These are phyloP conservation scores for Termitomyces bulborhizus DNA, from an alignment of 768 basidiomycete genomes.

Conservation along the genomic window DNA sequence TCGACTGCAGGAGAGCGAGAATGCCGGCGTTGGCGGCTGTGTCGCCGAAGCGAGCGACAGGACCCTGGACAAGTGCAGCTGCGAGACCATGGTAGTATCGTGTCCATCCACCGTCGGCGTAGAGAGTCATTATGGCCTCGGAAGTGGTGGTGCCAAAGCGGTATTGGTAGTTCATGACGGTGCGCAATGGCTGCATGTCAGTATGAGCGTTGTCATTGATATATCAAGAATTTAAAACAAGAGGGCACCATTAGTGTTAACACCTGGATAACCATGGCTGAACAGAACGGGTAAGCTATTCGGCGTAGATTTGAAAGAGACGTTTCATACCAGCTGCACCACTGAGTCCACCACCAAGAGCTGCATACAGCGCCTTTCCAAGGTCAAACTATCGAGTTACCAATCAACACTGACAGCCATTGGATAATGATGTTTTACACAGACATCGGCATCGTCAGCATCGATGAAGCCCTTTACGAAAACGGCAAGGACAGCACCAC, in stretches of 20 bases:
- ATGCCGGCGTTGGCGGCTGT: slow-evolving; percentile 94
- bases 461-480: slow-evolving; percentile 71
- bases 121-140: slow-evolving; percentile 59
- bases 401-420: neutral
- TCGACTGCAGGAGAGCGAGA: slow-evolving; percentile 74
- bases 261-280: slow-evolving; percentile 94
- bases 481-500: slow-evolving; percentile 34
- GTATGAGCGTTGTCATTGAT: slow-evolving; percentile 5
- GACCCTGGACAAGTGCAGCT: slow-evolving; percentile 85
- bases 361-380: slow-evolving; percentile 66
- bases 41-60: slow-evolving; percentile 84
- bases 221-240: neutral
- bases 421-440: slow-evolving; percentile 14
- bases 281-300: neutral
- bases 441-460: slow-evolving; percentile 59
- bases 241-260: slow-evolving; percentile 66
- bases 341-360: slow-evolving; percentile 85
- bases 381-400: slow-evolving; percentile 63
- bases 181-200: slow-evolving; percentile 70
- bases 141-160: slow-evolving; percentile 77
- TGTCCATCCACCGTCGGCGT: slow-evolving; percentile 70
- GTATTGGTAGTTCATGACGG: slow-evolving; percentile 97
- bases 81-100: slow-evolving; percentile 86
- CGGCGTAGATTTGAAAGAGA: neutral
- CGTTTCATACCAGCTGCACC: slow-evolving; percentile 66